Percentiles rank a stretch among this genome's conserved stretches.
These are phyloP conservation scores for Sphaceloma murrayae DNA, from an alignment of 2,329 filamentous ascomycete genomes.

Conservation along the genomic window DNA sequence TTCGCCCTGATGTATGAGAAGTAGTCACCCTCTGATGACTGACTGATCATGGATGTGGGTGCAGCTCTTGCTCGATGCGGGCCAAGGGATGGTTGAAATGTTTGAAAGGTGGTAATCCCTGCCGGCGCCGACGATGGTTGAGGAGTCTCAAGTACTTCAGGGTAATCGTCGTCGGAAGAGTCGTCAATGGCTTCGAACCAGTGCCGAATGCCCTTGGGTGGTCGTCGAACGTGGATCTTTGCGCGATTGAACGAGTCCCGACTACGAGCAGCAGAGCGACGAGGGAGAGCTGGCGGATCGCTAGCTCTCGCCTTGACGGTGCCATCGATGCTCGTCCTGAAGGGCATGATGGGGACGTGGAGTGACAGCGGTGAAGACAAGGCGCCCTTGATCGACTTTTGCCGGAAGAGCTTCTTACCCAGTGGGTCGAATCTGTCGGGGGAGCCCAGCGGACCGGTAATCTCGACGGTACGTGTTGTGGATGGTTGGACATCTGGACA, in stretches of 20 bases:
- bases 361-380: conserved; percentile 14
- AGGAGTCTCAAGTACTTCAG: conserved; percentile 17
- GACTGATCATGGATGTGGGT: conserved; percentile 19
- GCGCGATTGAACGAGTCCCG: conserved; percentile 37
- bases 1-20: conserved; percentile 16
- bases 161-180: conserved; percentile 19
- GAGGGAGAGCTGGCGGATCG: conserved; percentile 17
- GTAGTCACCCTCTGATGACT: conserved; percentile 17
- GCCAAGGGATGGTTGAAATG: conserved; percentile 19
- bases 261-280: conserved; percentile 23
- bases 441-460: conserved; percentile 19
- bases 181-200: conserved; percentile 42
- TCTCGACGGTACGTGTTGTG: conserved; percentile 13
- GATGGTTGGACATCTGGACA: conserved; percentile 1
- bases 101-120: conserved; percentile 17
- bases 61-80: conserved; percentile 19
- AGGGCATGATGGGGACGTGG: conserved; percentile 29
- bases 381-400: conserved; percentile 13
- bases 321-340: conserved; percentile 16
- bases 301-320: background rate
- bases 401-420: conserved; percentile 26
- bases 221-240: conserved; percentile 39
- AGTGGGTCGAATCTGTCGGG: conserved; percentile 32
- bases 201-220: conserved; percentile 41
- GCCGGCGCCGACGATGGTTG: conserved; percentile 15